phyloP scores from a whole-genome alignment of 169 alveolate genomes.

The Plasmodium cynomolgi region DNA sequence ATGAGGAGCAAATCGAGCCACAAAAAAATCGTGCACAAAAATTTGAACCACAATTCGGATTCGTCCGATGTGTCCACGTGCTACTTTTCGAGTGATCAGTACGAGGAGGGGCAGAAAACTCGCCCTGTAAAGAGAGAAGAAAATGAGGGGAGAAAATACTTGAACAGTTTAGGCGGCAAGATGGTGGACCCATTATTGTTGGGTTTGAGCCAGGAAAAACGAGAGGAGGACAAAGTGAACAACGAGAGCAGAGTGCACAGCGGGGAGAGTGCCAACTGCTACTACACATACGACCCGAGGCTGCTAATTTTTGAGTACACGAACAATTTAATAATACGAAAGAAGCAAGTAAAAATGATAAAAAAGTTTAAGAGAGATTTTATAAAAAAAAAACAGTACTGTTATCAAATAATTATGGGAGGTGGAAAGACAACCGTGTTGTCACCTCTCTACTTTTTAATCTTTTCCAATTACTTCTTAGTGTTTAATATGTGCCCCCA shows the following conservation, averaged over 20 bases:
- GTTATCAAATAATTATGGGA: slow-evolving; percentile 96
- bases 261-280: neutral
- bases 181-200: neutral
- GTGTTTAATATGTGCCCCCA: slow-evolving; percentile 90
- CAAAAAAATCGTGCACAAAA: slow-evolving; percentile 38
- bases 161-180: neutral
- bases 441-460: slow-evolving; percentile 80
- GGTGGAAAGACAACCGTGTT: slow-evolving; percentile 95
- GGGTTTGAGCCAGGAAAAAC: neutral
- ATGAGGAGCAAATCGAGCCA: slow-evolving; percentile 25
- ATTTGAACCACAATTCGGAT: slow-evolving; percentile 40
- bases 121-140: neutral
- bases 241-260: neutral
- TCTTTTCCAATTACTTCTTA: slow-evolving; percentile 79
- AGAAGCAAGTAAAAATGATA: slow-evolving; percentile 90
- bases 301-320: slow-evolving; percentile 92
- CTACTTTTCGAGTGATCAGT: slow-evolving; percentile 65
- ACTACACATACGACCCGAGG: slow-evolving; percentile 90
- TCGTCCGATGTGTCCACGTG: slow-evolving; percentile 70
- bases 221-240: neutral
- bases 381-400: slow-evolving; percentile 84
- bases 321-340: slow-evolving; percentile 88
- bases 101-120: neutral
- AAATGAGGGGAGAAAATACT: neutral
- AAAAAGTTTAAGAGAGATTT: slow-evolving; percentile 82